Evolutionary conservation across 2,329 filamentous ascomycete species (phyloP).

Genomic region (Gaeumannomyces sp.): DNA sequence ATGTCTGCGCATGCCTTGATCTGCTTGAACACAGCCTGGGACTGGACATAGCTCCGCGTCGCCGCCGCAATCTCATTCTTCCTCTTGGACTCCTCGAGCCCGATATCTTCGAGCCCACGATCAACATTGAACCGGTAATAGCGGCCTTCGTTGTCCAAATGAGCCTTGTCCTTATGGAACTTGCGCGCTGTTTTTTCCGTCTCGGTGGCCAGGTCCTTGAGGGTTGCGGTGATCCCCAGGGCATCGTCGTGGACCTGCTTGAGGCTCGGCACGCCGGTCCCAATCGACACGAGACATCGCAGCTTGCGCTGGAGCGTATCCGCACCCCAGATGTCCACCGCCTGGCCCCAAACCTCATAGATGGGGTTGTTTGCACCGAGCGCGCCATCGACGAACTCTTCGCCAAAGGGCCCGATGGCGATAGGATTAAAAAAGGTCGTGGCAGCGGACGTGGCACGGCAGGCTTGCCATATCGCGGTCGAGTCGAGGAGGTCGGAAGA

Average conservation of each 20-base stretch:
- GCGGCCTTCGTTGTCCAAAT: constrained; percentile 25
- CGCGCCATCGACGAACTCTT: constrained; percentile 30
- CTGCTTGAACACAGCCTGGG: constrained; percentile 15
- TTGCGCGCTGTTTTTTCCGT: constrained; percentile 31
- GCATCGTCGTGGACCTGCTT: constrained; percentile 20
- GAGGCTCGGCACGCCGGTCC: constrained; percentile 28
- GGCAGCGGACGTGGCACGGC: constrained; percentile 17
- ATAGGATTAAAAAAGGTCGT: constrained; percentile 18
- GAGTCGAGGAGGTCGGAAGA: not conserved
- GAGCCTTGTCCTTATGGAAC: constrained; percentile 27
- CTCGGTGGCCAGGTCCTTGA: constrained; percentile 28
- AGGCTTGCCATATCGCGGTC: constrained; percentile 16
- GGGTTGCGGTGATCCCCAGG: constrained; percentile 22
- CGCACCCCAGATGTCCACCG: constrained; percentile 27
- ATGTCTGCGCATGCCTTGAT: constrained; percentile 17
- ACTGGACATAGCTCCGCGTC: constrained; percentile 17
- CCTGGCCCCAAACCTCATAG: constrained; percentile 32
- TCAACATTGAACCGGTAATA: constrained; percentile 40
- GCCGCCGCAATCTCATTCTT: constrained; percentile 19
- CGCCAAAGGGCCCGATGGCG: constrained; percentile 12
- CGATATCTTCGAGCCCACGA: constrained; percentile 32
- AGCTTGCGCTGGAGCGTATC: constrained; percentile 17
- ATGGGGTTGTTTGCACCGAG: constrained; percentile 37
- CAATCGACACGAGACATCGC: constrained; percentile 33
- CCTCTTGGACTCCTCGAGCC: constrained; percentile 30